These are phyloP conservation scores for Ceratocystis papillata DNA, from an alignment of 2,329 filamentous ascomycete species.

Conservation along the genomic window DNA sequence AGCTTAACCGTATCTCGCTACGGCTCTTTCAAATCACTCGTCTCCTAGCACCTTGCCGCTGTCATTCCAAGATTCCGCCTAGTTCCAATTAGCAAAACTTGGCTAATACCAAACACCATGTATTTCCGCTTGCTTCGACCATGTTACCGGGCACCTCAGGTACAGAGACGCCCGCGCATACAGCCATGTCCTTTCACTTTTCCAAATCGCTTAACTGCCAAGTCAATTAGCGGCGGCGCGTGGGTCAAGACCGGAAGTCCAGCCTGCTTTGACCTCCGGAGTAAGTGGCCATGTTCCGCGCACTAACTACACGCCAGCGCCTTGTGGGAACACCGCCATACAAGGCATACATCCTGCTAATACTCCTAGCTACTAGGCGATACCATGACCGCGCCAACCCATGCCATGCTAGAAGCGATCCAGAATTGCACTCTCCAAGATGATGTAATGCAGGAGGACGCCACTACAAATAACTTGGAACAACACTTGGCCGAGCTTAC, in stretches of 20 bases:
- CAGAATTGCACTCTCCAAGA: constrained; percentile 64
- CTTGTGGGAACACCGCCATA: background rate
- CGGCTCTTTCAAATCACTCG: background rate
- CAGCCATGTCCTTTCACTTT: background rate
- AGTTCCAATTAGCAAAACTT: background rate
- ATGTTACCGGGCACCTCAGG: background rate
- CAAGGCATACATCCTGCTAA: background rate
- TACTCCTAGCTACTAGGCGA: constrained; percentile 35
- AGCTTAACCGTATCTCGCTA: background rate
- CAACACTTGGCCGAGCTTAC: constrained; percentile 60
- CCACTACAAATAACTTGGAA: constrained; percentile 67
- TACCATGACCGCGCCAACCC: constrained; percentile 59
- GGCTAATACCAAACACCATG: background rate
- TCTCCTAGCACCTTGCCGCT: background rate
- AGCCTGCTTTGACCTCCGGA: constrained; percentile 35
- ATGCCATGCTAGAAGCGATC: constrained; percentile 73
- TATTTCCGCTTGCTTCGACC: background rate
- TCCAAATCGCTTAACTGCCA: background rate
- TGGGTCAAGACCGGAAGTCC: constrained; percentile 27
- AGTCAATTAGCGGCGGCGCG: background rate
- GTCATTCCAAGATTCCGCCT: background rate
- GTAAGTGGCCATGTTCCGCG: constrained; percentile 28
- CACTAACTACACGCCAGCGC: too few relatives aligned
- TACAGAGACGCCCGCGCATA: background rate
- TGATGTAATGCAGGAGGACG: constrained; percentile 73